A percentile compares a stretch with the other conserved stretches of the same genome.
Conservation (phyloP, 2,329 filamentous ascomycete genomes). For the Ascochyta viciae-villosae region DNA sequence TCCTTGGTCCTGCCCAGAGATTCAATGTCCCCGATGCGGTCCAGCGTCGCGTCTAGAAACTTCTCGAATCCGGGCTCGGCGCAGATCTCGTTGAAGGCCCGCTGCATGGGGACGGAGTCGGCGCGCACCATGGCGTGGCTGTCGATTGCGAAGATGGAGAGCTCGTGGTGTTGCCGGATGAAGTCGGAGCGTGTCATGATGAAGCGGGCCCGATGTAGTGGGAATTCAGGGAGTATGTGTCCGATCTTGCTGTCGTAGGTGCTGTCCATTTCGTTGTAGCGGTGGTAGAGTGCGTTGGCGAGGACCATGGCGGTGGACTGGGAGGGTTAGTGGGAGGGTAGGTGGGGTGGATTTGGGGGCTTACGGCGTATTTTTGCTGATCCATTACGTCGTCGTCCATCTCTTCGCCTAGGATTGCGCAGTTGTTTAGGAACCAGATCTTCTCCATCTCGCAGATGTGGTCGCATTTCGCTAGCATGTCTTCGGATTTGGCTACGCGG, state of each 20-base stretch:
- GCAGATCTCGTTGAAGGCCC: conserved; percentile 87
- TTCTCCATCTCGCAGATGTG: conserved; percentile 74
- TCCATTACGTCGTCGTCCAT: conserved; percentile 99
- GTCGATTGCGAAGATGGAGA: conserved; percentile 95
- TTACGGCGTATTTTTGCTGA: conserved; percentile 91
- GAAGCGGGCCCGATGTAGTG: conserved; percentile 58
- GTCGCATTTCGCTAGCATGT: conserved; percentile 83
- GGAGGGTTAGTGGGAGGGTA: not conserved
- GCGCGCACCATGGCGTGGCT: conserved; percentile 85
- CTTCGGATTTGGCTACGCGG: conserved; percentile 81
- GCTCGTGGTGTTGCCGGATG: conserved; percentile 87
- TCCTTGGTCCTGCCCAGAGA: conserved; percentile 92
- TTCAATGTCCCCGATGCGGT: conserved; percentile 91
- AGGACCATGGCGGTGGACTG: conserved; percentile 92
- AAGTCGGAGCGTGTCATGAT: conserved; percentile 98
- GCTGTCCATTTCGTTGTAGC: conserved; percentile 67
- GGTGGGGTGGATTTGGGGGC: conserved; percentile 34
- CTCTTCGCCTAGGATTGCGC: conserved; percentile 75
- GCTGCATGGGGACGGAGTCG: conserved; percentile 95
- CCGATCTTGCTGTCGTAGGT: conserved; percentile 71
- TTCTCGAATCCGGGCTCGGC: conserved; percentile 77
- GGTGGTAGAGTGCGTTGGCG: conserved; percentile 87
- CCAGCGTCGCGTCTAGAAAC: conserved; percentile 80
- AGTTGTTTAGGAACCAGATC: conserved; percentile 79
- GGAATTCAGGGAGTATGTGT: conserved; percentile 78